These are phyloP conservation scores for Tanacetum coccineum DNA, from an alignment of 129 eudicot genomes.

Conservation along the genomic window DNA sequence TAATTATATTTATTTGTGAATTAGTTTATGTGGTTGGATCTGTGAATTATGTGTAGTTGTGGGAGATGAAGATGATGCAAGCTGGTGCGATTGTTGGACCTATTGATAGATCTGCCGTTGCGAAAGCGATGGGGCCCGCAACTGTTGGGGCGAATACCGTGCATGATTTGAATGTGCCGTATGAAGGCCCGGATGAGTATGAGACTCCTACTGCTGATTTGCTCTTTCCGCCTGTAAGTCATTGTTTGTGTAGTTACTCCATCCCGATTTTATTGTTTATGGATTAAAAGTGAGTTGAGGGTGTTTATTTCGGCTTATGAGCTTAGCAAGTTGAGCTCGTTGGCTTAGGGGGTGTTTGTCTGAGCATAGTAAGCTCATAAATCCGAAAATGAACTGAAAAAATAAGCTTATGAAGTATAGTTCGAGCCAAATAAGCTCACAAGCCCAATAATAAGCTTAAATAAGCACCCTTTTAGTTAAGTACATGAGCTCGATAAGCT, in stretches of 20 bases:
- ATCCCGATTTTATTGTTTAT: background rate
- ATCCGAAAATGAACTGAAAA: too few relatives aligned
- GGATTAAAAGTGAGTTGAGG: too few relatives aligned
- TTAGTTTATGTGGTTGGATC: background rate
- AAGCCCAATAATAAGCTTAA: too few relatives aligned
- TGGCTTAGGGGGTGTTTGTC: too few relatives aligned
- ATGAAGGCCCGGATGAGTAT: slow-evolving; percentile 89
- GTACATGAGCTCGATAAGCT: too few relatives aligned
- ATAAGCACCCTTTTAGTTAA: too few relatives aligned
- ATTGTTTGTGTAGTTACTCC: background rate
- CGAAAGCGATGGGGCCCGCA: slow-evolving; percentile 49
- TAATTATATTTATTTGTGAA: background rate
- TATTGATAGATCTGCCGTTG: slow-evolving; percentile 64
- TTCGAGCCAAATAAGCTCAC: too few relatives aligned
- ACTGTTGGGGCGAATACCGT: slow-evolving; percentile 60
- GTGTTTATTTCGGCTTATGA: too few relatives aligned
- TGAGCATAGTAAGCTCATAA: too few relatives aligned
- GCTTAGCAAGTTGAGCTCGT: too few relatives aligned
- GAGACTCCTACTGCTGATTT: slow-evolving; percentile 95
- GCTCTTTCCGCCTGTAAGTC: slow-evolving; percentile 83
- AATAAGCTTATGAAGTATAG: too few relatives aligned
- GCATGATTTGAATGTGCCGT: slow-evolving; percentile 90
- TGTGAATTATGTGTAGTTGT: slow-evolving; percentile 56
- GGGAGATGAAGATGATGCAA: slow-evolving; percentile 93
- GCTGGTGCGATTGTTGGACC: slow-evolving; percentile 78